phyloP scores from a whole-genome alignment of 2,329 filamentous ascomycete genomes.

The Bimuria novae-zelandiae region DNA sequence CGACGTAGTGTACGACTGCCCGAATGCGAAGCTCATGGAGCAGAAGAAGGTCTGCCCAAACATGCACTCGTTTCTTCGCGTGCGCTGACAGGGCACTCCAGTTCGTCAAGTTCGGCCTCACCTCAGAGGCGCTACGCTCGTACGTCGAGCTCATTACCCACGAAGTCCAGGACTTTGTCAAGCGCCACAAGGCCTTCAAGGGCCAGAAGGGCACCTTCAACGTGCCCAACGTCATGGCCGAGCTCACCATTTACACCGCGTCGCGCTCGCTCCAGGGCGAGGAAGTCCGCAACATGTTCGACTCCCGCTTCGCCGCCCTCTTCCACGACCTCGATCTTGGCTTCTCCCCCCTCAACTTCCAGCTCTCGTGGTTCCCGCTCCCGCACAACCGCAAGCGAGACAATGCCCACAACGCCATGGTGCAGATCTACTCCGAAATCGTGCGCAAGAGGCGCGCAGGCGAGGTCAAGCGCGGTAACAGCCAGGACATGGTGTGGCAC shows the following conservation, averaged over 20 bases:
- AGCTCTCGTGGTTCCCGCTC: constrained; percentile 83
- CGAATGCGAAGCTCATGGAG: constrained; percentile 91
- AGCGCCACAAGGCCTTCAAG: constrained; percentile 69
- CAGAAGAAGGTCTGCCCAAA: constrained; percentile 76
- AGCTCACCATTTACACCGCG: constrained; percentile 89
- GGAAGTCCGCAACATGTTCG: constrained; percentile 79
- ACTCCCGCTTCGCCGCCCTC: constrained; percentile 77
- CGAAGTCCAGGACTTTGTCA: constrained; percentile 76
- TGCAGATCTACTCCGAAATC: constrained; percentile 80
- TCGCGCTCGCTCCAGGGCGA: constrained; percentile 84
- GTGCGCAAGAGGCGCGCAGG: constrained; percentile 71
- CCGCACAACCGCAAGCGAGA: constrained; percentile 88
- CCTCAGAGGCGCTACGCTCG: constrained; percentile 71
- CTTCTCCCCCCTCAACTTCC: constrained; percentile 88
- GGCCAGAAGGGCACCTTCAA: constrained; percentile 70
- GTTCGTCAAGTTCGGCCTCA: constrained; percentile 84
- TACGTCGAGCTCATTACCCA: constrained; percentile 80
- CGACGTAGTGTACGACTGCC: constrained; percentile 89
- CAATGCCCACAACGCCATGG: constrained; percentile 77
- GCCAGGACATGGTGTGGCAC: constrained; percentile 84
- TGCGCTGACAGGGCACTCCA: constrained; percentile 31
- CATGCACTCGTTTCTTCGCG: neutral
- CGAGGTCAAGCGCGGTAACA: constrained; percentile 52
- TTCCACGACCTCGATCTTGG: constrained; percentile 92
- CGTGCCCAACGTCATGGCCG: constrained; percentile 75